phyloP scores from a whole-genome alignment of 169 alveolate genomes.

The Plasmodium knowlesi region DNA sequence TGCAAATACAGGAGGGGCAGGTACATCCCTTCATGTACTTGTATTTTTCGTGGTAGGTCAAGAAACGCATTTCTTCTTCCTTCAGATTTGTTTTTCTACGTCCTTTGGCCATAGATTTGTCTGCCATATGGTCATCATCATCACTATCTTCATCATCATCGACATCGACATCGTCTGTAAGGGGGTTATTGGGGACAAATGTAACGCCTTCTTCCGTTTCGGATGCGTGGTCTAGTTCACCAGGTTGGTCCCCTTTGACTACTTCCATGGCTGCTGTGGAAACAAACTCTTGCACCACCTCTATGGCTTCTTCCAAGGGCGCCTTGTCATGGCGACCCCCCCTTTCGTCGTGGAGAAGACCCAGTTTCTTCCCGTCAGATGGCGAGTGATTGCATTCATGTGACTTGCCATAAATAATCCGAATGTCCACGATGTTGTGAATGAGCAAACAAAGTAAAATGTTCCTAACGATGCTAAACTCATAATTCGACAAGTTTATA shows the following conservation, averaged over 20 bases:
- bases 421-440: slow-evolving; percentile 39
- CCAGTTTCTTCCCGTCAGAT: neutral
- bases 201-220: neutral
- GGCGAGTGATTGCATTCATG: slow-evolving; percentile 32
- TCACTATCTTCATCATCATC: too few species aligned
- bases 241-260: neutral
- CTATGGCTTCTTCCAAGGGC: neutral
- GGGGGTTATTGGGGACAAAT: neutral
- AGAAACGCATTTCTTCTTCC: slow-evolving; percentile 12
- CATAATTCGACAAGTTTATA: slow-evolving; percentile 46
- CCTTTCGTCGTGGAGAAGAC: neutral
- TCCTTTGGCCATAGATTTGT: neutral
- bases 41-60: slow-evolving; percentile 14
- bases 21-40: slow-evolving; percentile 66
- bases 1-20: slow-evolving; percentile 48
- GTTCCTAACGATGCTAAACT: slow-evolving; percentile 40
- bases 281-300: neutral
- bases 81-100: neutral
- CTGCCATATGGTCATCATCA: neutral
- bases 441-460: slow-evolving; percentile 38
- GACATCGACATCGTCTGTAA: neutral
- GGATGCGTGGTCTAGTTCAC: neutral
- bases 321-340: neutral
- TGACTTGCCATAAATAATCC: slow-evolving; percentile 23
- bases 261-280: neutral